Conservation (phyloP, 2,329 filamentous ascomycete species). For the Ophiocordyceps australis region DNA sequence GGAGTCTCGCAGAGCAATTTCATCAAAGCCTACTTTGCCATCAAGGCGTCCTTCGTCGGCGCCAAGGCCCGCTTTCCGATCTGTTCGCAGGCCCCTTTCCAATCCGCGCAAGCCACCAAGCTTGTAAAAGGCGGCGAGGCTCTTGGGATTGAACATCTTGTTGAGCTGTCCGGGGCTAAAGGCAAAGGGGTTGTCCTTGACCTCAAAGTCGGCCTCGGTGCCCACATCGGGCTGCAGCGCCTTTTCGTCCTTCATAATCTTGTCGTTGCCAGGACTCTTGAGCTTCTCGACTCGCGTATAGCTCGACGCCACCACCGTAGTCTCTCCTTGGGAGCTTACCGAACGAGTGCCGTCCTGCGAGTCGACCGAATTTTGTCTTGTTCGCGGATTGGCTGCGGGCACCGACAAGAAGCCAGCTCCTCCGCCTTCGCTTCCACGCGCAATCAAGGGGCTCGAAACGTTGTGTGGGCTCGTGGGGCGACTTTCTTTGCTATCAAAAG, state of each 20-base stretch:
- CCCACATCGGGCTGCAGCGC: conserved; percentile 62
- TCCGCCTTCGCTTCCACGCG: conserved; percentile 22
- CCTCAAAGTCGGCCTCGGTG: conserved; percentile 56
- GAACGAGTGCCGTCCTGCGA: conserved; percentile 44
- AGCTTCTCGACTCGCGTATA: conserved; percentile 24
- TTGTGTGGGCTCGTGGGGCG: conserved; percentile 57
- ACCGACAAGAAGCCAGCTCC: conserved; percentile 43
- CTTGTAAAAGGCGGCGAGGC: conserved; percentile 60
- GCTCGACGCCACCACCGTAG: conserved; percentile 31
- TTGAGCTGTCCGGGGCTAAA: conserved; percentile 69
- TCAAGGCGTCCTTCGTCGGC: conserved; percentile 52
- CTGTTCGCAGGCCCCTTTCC: conserved; percentile 59
- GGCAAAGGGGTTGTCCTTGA: conserved; percentile 69
- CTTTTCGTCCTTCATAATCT: conserved; percentile 44
- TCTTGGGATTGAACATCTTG: conserved; percentile 85
- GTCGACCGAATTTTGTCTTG: conserved; percentile 52
- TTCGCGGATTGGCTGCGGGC: conserved; percentile 34
- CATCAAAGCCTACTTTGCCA: conserved; percentile 52
- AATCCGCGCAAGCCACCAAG: conserved; percentile 63
- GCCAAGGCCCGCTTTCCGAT: conserved; percentile 57
- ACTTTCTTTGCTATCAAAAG: conserved; percentile 48
- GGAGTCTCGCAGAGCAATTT: conserved; percentile 31
- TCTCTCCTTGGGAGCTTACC: conserved; percentile 42
- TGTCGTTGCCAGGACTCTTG: conserved; percentile 23
- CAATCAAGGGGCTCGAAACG: conserved; percentile 39